Evolutionary conservation across 2,329 filamentous ascomycete genomes (phyloP).

Genomic region (Aureobasidium melanogenum): DNA sequence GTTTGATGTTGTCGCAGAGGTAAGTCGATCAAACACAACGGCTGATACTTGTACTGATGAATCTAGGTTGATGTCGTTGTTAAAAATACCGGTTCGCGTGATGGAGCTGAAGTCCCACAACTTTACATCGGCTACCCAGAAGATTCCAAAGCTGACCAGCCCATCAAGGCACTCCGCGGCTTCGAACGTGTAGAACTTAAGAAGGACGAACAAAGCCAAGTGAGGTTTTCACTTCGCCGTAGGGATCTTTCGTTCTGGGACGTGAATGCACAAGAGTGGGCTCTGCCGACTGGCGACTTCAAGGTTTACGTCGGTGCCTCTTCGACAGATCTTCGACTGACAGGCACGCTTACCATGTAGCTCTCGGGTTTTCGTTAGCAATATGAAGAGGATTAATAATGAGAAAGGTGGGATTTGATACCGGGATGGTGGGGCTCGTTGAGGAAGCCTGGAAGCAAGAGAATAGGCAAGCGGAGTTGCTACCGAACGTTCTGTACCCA

Average conservation of each 20-base stretch:
- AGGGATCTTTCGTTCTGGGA: conserved; percentile 36
- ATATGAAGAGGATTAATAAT: neutral
- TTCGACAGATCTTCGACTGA: neutral
- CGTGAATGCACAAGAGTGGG: conserved; percentile 32
- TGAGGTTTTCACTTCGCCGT: conserved; percentile 31
- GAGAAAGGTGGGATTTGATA: neutral
- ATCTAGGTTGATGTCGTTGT: conserved; percentile 39
- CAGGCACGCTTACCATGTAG: neutral
- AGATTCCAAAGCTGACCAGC: conserved; percentile 32
- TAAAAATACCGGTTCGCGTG: conserved; percentile 41
- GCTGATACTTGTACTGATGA: neutral
- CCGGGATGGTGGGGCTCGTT: neutral
- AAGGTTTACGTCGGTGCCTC: neutral
- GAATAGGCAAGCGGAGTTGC: too few species aligned
- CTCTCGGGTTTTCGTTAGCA: neutral
- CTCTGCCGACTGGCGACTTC: conserved; percentile 24
- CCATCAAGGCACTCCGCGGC: conserved; percentile 32
- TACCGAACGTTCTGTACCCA: too few species aligned
- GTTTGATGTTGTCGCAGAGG: conserved; percentile 37
- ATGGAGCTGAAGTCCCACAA: conserved; percentile 45
- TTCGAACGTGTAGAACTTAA: conserved; percentile 33
- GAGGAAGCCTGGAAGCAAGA: too few species aligned
- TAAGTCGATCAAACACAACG: neutral
- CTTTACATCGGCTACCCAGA: conserved; percentile 44
- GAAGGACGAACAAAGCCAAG: conserved; percentile 18